Conservation (phyloP, 2,329 filamentous ascomycete species). For the Huntiella abstrusa region DNA sequence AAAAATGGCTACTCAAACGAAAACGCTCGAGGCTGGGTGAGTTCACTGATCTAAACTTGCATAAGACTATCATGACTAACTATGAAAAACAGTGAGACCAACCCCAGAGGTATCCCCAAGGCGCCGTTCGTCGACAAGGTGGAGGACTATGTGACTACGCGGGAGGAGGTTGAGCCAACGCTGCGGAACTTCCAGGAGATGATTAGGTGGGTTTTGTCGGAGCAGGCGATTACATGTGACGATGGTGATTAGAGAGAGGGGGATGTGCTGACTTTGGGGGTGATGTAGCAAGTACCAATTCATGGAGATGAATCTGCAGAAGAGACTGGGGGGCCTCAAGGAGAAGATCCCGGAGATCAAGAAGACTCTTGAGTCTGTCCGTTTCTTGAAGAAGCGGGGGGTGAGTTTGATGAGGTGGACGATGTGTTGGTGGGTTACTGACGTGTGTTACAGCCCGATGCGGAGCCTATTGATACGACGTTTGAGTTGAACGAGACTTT, state of each 20-base stretch:
- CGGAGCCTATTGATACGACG: constrained; percentile 67
- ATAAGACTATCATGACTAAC: neutral
- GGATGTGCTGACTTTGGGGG: neutral
- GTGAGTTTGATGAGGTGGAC: constrained; percentile 22
- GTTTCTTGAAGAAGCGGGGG: constrained; percentile 61
- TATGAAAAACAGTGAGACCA: constrained; percentile 32
- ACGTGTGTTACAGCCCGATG: constrained; percentile 22
- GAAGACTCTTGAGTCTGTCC: constrained; percentile 84
- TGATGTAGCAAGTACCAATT: constrained; percentile 87
- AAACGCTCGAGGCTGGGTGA: constrained; percentile 9
- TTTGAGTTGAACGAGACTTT: constrained; percentile 96
- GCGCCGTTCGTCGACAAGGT: constrained; percentile 78
- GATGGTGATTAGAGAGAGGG: neutral
- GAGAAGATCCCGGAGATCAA: constrained; percentile 96
- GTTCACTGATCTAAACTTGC: neutral
- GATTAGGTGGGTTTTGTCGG: constrained; percentile 52
- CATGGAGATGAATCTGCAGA: constrained; percentile 89
- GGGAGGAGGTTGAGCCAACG: constrained; percentile 62
- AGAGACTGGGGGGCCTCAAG: constrained; percentile 59
- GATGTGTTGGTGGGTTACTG: neutral
- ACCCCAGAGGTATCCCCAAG: constrained; percentile 65
- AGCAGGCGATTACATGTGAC: neutral
- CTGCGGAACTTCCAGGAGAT: constrained; percentile 79
- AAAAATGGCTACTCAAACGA: constrained; percentile 8
- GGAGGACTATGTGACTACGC: constrained; percentile 67